Conservation (phyloP, 768 basidiomycete species). For the Lactarius sp. region DNA sequence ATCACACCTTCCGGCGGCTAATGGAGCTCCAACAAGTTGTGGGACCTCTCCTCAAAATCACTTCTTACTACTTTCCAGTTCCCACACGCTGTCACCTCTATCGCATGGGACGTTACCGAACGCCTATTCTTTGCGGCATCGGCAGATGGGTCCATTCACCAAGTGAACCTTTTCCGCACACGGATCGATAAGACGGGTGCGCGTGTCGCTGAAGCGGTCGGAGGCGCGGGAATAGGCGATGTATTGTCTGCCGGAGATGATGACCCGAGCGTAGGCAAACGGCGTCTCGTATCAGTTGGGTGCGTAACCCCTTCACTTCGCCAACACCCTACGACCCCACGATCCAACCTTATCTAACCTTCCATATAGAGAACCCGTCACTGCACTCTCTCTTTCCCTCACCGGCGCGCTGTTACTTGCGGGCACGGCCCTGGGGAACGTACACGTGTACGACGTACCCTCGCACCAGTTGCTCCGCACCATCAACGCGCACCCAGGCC, state of each 20-base stretch:
- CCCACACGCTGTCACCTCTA: slow-evolving; percentile 62
- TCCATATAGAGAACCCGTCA: slow-evolving; percentile 61
- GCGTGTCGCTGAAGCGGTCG: slow-evolving; percentile 58
- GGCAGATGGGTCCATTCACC: slow-evolving; percentile 65
- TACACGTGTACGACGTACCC: slow-evolving; percentile 81
- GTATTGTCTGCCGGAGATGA: slow-evolving; percentile 64
- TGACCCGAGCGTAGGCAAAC: slow-evolving; percentile 42
- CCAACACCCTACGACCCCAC: neutral
- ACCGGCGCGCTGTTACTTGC: slow-evolving; percentile 75
- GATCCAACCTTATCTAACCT: slow-evolving; percentile 5
- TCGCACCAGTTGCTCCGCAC: slow-evolving; percentile 88
- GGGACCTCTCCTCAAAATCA: slow-evolving; percentile 71
- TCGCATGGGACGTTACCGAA: slow-evolving; percentile 82
- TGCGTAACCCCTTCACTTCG: slow-evolving; percentile 33
- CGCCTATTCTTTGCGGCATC: slow-evolving; percentile 87
- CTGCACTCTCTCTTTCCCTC: slow-evolving; percentile 68
- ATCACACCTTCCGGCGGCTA: slow-evolving; percentile 4
- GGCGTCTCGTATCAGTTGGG: slow-evolving; percentile 68
- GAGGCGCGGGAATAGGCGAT: slow-evolving; percentile 67
- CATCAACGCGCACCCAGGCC: slow-evolving; percentile 63
- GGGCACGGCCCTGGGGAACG: slow-evolving; percentile 67
- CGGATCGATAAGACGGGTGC: slow-evolving; percentile 50
- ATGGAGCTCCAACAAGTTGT: slow-evolving; percentile 46
- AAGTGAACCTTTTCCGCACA: slow-evolving; percentile 72
- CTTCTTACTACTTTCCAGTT: slow-evolving; percentile 87